Evolutionary conservation across 2,329 filamentous ascomycete genomes (phyloP).

Genomic region (Davidsoniella virescens): DNA sequence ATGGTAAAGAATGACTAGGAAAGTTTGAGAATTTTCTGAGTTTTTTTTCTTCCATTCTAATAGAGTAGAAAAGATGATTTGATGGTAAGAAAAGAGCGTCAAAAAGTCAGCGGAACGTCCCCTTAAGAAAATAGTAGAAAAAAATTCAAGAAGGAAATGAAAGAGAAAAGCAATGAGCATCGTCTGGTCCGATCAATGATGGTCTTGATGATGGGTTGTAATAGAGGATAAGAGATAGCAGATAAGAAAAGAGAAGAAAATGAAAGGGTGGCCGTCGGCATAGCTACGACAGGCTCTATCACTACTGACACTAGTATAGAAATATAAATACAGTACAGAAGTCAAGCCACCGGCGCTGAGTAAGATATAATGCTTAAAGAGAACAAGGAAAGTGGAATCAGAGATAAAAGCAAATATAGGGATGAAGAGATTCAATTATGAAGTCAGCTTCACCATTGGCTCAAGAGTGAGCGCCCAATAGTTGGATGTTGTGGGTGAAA

Average conservation of each 20-base stretch:
- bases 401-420: not conserved
- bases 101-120: not conserved
- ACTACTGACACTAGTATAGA: not conserved
- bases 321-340: not conserved
- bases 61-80: not conserved
- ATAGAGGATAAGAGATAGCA: slow-evolving; percentile 2
- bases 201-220: slow-evolving; percentile 7
- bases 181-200: slow-evolving; percentile 4
- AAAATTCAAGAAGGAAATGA: not conserved
- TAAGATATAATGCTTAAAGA: not conserved
- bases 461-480: not conserved
- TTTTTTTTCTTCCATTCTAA: not conserved
- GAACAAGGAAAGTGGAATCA: not conserved
- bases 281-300: not conserved
- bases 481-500: too few species aligned
- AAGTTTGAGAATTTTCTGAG: not conserved
- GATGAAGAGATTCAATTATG: not conserved
- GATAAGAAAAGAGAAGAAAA: slow-evolving; percentile 5
- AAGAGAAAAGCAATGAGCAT: not conserved
- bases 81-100: not conserved
- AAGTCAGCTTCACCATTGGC: not conserved
- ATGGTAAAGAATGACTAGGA: too few species aligned
- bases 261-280: not conserved
- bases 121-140: not conserved
- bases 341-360: too few species aligned